phyloP scores from a whole-genome alignment of 331 rosid genomes.

The Telfairia occidentalis region DNA sequence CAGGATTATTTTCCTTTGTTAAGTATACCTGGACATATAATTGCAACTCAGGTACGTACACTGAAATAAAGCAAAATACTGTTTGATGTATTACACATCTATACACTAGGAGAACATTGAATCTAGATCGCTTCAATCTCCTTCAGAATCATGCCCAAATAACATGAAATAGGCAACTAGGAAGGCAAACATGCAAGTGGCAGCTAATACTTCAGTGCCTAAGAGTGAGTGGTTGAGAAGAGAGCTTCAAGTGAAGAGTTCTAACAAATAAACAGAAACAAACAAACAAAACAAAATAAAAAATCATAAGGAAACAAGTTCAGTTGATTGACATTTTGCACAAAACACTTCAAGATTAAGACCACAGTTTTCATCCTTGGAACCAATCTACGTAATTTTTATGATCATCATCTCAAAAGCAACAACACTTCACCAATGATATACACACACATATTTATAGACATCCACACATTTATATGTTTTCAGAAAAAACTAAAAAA shows the following conservation, averaged over 20 bases:
- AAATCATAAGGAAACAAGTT: background rate
- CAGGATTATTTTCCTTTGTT: conserved; percentile 62
- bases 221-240: background rate
- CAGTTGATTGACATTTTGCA: background rate
- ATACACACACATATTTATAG: background rate
- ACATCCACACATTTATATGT: background rate
- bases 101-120: background rate
- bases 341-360: background rate
- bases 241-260: background rate
- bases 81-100: background rate
- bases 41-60: conserved; percentile 21
- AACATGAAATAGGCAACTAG: background rate
- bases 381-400: background rate
- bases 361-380: background rate
- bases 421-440: background rate
- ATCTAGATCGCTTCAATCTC: background rate
- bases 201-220: background rate
- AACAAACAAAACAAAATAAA: too few relatives aligned
- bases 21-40: conserved; percentile 57
- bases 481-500: background rate
- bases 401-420: background rate
- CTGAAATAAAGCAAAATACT: background rate
- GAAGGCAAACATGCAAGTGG: background rate
- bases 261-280: background rate
- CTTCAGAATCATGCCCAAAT: background rate